Evolutionary conservation across 2,329 filamentous ascomycete species (phyloP), one percentile per base, ranked within the genome.

Genomic region (Xylariaceae sp.): DNA sequence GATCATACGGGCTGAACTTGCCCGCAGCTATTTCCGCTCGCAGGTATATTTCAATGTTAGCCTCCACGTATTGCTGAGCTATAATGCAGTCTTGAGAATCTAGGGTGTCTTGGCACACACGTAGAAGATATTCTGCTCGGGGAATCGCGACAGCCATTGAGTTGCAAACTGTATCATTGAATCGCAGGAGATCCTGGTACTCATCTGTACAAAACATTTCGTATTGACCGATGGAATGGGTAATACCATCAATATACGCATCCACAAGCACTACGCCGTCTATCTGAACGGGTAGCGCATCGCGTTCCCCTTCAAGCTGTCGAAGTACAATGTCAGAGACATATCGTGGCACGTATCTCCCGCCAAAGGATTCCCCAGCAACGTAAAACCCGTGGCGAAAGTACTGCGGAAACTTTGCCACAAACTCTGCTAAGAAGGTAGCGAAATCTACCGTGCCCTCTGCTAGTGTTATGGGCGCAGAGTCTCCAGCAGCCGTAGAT

Each of bases 151-250:
- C 32, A 6, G 23, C 37, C 13, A 55, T 50, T 9, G 37, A 36
- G 9, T 10, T 24, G 27, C 51, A 55, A 2, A 16, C 8, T 7
- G 44, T 50, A 10, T 40, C 24, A 13, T 55, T 55, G 33, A 55
- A 55, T n/a, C 45, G 45, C 37, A 55, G n/a, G 18, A 50, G 36
- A 4, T 50, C 18, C n/a, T 55, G 51, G 6, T 55, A 55, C n/a
- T 49, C 45, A 21, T 45, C 45, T 3, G 45, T 45, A 20, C 51
- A 55, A 40, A 55, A 55, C 16, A 50, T 13, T 6, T 50, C 51
- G 13, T 50, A 45, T 11, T 55, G 32, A n/a, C 51, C 51, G 2
- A 55, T 29, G 11, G 36, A 18, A 16, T 27, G 44, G 11, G 37
- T 26, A 2, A 49, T 18, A 20, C 44, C 44, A 10, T 55, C 51